Percentiles rank a stretch among this genome's conserved stretches.
Evolutionary conservation across 805 yeast genomes (phyloP).

Genomic region (Lipomyces mesembrius): DNA sequence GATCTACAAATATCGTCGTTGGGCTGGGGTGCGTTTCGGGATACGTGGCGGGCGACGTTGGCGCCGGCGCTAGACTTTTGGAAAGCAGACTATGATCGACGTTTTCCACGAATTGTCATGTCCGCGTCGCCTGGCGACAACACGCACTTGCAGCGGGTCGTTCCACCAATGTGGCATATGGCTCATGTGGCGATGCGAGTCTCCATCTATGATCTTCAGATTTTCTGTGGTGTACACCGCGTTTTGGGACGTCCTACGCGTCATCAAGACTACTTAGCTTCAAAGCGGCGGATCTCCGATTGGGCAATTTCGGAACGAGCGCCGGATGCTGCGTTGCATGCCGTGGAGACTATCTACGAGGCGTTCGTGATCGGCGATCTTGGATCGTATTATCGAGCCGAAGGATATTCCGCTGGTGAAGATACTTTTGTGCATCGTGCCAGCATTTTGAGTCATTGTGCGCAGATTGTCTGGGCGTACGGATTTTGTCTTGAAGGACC

Average conservation of each 20-base stretch:
- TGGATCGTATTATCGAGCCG: slow-evolving; percentile 25
- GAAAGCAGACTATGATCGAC: slow-evolving; percentile 48
- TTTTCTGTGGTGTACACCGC: slow-evolving; percentile 81
- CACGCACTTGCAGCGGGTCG: slow-evolving; percentile 17
- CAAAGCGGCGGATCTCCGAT: slow-evolving; percentile 55
- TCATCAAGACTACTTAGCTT: slow-evolving; percentile 54
- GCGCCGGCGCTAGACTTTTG: slow-evolving; percentile 74
- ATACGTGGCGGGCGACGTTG: slow-evolving; percentile 72
- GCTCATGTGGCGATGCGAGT: slow-evolving; percentile 52
- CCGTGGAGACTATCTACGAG: slow-evolving; percentile 45
- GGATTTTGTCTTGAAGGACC: slow-evolving; percentile 45
- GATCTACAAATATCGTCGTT: slow-evolving; percentile 62
- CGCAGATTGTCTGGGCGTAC: slow-evolving; percentile 45
- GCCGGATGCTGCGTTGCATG: slow-evolving; percentile 59
- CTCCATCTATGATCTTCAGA: slow-evolving; percentile 77
- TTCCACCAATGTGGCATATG: slow-evolving; percentile 38
- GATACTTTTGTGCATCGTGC: slow-evolving; percentile 44
- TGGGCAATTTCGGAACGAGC: slow-evolving; percentile 55
- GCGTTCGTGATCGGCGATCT: slow-evolving; percentile 32
- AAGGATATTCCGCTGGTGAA: slow-evolving; percentile 37
- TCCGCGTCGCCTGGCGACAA: background rate
- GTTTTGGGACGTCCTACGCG: slow-evolving; percentile 72
- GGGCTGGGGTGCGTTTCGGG: slow-evolving; percentile 50
- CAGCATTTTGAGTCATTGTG: slow-evolving; percentile 41
- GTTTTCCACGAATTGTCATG: slow-evolving; percentile 21